Evolutionary conservation across 805 yeast species (phyloP).

Genomic region (Metschnikowia matae): DNA sequence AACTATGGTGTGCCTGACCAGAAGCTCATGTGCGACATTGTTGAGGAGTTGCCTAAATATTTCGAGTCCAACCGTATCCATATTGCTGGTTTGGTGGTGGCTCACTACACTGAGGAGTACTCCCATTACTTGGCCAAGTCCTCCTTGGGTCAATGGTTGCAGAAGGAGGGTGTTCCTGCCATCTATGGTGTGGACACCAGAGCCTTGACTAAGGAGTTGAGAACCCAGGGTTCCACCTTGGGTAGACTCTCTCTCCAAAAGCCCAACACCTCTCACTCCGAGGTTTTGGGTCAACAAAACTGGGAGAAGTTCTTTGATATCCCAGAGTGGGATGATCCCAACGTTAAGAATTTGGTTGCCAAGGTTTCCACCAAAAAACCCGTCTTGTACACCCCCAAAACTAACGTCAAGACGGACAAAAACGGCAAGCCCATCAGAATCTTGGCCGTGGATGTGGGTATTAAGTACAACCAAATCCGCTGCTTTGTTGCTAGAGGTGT

Average conservation of each 20-base stretch:
- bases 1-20: conserved; percentile 99
- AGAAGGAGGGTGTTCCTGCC: conserved; percentile 90
- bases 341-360: conserved; percentile 85
- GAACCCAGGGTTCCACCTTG: conserved; percentile 88
- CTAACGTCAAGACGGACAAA: conserved; percentile 49
- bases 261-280: conserved; percentile 25
- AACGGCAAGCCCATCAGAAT: conserved; percentile 79
- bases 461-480: conserved; percentile 96
- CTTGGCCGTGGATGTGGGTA: conserved; percentile 93
- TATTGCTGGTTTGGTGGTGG: conserved; percentile 93
- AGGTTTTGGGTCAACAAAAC: conserved; percentile 29
- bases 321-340: conserved; percentile 93
- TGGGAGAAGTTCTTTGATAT: conserved; percentile 66
- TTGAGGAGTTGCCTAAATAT: conserved; percentile 77
- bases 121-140: conserved; percentile 92
- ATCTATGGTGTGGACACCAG: conserved; percentile 98
- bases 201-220: conserved; percentile 85
- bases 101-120: conserved; percentile 94
- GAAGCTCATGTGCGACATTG: conserved; percentile 61
- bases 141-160: conserved; percentile 90
- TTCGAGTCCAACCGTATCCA: conserved; percentile 92
- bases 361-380: conserved; percentile 81
- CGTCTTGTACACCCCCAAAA: conserved; percentile 67
- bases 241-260: conserved; percentile 78
- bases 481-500: conserved; percentile 96